Evolutionary conservation across 2,329 filamentous ascomycete species (phyloP), one percentile per base, ranked within the genome.

Genomic region (Aciculosporium take): DNA sequence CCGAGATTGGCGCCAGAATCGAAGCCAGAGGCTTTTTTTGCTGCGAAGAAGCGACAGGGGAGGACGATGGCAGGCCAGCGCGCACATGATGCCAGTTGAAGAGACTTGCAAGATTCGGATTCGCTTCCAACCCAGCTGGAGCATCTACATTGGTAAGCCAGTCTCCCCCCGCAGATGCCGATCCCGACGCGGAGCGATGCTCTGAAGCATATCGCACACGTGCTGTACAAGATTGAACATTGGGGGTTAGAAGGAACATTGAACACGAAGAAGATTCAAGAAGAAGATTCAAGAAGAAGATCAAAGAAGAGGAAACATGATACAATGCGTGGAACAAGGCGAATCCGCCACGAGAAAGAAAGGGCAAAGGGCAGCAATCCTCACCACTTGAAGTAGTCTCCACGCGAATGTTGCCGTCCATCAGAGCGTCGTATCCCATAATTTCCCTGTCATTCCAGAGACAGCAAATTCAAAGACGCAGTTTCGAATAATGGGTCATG

Each of bases 71-170:
- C 7, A 31, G 29, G 17, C 17, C 31, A 24, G 9, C n/a, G 10
- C 9, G 15, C 5, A 20, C 12, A 10, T 33, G 27, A 25, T 37
- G 15, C 25, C 37, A 25, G 20, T 21, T 21, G 30, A 40, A 20
- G 10, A 28, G 24, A 12, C 20, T 12, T 15, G 21, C 29, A 30
- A 43, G 37, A 7, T 15, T 27, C 10, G n/a, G 29, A 18, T 39
- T 29, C 20, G 31, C 13, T 21, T 35, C 24, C 18, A 34, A 25
- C 9, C 32, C 37, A 15, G 20, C 15, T 15, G 28, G 32, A 13
- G 29, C 15, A 27, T 39, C n/a, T 25, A 42, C 29, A 20, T 40
- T 44, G 4, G 42, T 44, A 29, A 44, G 42, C 42, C 42, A 44
- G 28, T 37, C 32, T 25, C 18, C 12, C 23, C 25, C 18, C 4